Conservation (phyloP, 257 asterid genomes). For the Galeopsis tetrahit region DNA sequence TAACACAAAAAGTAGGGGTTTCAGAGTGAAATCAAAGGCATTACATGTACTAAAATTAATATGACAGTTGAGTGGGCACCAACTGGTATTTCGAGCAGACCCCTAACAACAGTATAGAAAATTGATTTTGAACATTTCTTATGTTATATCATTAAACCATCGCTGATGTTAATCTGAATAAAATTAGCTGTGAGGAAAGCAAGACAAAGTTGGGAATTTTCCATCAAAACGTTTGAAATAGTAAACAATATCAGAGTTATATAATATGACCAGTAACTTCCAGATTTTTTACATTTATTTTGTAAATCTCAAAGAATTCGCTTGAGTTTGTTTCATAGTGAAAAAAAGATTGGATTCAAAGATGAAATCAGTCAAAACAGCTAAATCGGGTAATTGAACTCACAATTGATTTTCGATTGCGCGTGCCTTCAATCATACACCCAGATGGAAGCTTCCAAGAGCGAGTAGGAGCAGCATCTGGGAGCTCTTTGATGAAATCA, state of each 20-base stretch:
- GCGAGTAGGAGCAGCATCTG: constrained; percentile 44
- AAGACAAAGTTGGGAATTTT: no score
- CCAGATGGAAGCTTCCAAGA: constrained; percentile 83
- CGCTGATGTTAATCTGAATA: no score
- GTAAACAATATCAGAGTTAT: no score
- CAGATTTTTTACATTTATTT: no score
- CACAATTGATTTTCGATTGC: constrained; percentile 64
- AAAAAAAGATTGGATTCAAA: not conserved
- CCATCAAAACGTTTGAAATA: no score
- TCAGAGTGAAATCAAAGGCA: not conserved
- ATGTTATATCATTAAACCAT: no score
- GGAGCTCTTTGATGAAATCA: constrained; percentile 47
- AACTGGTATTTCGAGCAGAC: not conserved
- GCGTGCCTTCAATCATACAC: constrained; percentile 61
- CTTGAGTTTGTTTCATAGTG: no score
- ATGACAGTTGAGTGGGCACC: no score
- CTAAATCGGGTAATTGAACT: constrained; percentile 10
- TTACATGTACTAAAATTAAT: not conserved
- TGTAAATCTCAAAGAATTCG: no score
- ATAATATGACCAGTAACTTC: no score
- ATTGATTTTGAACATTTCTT: not conserved
- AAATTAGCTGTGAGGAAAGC: no score
- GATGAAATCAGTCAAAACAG: not conserved
- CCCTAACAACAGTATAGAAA: not conserved
- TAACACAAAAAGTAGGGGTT: not conserved